Conservation (phyloP, 2,329 filamentous ascomycete species). For the Pyrenochaeta sp. region DNA sequence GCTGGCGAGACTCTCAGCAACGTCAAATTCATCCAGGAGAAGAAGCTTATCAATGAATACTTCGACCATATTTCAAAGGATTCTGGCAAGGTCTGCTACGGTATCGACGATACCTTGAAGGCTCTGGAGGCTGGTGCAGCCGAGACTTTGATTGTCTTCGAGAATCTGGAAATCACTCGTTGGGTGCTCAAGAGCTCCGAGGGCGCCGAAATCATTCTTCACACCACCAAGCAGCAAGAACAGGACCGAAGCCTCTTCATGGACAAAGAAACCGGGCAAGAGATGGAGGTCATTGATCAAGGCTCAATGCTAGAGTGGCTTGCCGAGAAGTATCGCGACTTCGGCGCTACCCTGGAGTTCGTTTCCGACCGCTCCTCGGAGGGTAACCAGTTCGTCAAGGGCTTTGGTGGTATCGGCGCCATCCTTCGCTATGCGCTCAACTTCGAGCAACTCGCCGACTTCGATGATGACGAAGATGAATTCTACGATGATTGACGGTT, state of each 20-base stretch:
- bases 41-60: constrained; percentile 99
- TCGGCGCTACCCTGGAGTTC: constrained; percentile 94
- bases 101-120: constrained; percentile 97
- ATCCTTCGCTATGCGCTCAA: constrained; percentile 99
- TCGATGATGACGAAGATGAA: constrained; percentile 79
- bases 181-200: constrained; percentile 85
- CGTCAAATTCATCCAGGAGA: constrained; percentile 99
- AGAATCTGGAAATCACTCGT: constrained; percentile 94
- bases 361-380: constrained; percentile 97
- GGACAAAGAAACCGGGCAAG: constrained; percentile 94
- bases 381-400: constrained; percentile 99
- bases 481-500: constrained; percentile 95
- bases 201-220: constrained; percentile 76
- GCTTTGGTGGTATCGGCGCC: constrained; percentile 97
- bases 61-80: constrained; percentile 99
- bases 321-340: constrained; percentile 97
- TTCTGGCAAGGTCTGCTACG: constrained; percentile 95
- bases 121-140: constrained; percentile 94
- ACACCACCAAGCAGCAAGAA: constrained; percentile 90
- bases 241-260: constrained; percentile 82
- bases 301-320: constrained; percentile 99
- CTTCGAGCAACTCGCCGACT: constrained; percentile 97
- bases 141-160: constrained; percentile 94
- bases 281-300: constrained; percentile 93
- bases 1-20: constrained; percentile 95